Evolutionary conservation across 2,329 filamentous ascomycete genomes (phyloP).

Genomic region (Botryotinia convoluta): DNA sequence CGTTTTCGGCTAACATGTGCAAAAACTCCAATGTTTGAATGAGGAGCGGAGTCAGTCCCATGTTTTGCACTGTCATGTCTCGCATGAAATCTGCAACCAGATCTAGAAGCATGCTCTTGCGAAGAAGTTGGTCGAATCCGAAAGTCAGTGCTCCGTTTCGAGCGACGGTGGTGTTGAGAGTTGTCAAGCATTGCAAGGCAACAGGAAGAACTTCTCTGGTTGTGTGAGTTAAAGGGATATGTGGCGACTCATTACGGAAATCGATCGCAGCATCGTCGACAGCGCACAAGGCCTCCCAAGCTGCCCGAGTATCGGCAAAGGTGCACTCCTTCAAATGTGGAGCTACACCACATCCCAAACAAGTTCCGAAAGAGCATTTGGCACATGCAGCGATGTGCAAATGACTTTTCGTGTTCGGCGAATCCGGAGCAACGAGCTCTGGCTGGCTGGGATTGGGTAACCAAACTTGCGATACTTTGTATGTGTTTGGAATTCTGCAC

Average conservation of each 20-base stretch:
- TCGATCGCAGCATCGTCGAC: background rate
- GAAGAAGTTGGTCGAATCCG: background rate
- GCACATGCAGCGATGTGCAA: background rate
- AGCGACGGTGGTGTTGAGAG: background rate
- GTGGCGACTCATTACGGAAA: background rate
- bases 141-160: background rate
- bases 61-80: background rate
- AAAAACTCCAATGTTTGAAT: background rate
- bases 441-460: background rate
- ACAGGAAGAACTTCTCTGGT: background rate
- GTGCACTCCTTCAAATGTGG: background rate
- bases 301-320: background rate
- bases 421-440: background rate
- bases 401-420: background rate
- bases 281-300: background rate
- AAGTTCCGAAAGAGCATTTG: background rate
- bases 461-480: background rate
- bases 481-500: background rate
- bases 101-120: background rate
- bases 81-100: background rate
- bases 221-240: accelerated
- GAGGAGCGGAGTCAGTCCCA: background rate
- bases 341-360: background rate
- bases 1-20: background rate
- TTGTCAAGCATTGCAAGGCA: background rate